These are phyloP conservation scores for Borovskyia barvae DNA, from an alignment of 208 protist species.

Conservation along the genomic window DNA sequence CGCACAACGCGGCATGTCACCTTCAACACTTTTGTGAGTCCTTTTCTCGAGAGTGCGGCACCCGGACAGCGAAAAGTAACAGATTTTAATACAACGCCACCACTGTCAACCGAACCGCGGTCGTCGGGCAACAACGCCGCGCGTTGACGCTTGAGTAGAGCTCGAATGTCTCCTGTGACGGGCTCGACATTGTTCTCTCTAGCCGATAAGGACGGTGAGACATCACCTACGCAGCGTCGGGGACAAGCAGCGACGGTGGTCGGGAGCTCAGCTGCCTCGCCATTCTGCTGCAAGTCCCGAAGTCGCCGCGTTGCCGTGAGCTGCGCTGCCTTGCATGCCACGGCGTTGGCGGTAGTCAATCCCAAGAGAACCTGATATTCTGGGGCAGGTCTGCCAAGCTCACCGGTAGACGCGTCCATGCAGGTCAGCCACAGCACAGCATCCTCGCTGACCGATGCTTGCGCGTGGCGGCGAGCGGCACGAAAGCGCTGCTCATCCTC, in stretches of 20 bases:
- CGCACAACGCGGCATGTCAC: slow-evolving; percentile 11
- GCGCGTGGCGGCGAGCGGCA: slow-evolving; percentile 1
- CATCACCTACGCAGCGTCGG: too few species aligned
- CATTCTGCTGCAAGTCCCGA: too few species aligned
- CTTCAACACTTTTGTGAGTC: not conserved
- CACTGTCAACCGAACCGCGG: not conserved
- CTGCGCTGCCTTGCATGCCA: slow-evolving; percentile 1
- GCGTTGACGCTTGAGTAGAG: too few species aligned
- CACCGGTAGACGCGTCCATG: not conserved
- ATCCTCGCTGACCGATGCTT: slow-evolving; percentile 1
- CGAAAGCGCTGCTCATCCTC: slow-evolving; percentile 14
- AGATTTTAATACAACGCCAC: slow-evolving; percentile 14
- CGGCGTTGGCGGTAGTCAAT: slow-evolving; percentile 11
- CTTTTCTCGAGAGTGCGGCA: not conserved
- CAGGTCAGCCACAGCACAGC: slow-evolving; percentile 13
- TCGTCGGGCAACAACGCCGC: too few species aligned
- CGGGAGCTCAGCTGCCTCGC: too few species aligned
- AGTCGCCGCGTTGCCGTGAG: too few species aligned
- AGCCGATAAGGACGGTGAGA: too few species aligned
- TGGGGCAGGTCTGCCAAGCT: not conserved
- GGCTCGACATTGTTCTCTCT: too few species aligned
- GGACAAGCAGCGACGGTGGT: too few species aligned
- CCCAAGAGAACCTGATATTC: slow-evolving; percentile 8
- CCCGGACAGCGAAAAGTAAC: not conserved
- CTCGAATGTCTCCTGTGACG: too few species aligned